These are phyloP conservation scores for Penicillium sp. DNA, from an alignment of 2,329 filamentous ascomycete species.

Conservation along the genomic window DNA sequence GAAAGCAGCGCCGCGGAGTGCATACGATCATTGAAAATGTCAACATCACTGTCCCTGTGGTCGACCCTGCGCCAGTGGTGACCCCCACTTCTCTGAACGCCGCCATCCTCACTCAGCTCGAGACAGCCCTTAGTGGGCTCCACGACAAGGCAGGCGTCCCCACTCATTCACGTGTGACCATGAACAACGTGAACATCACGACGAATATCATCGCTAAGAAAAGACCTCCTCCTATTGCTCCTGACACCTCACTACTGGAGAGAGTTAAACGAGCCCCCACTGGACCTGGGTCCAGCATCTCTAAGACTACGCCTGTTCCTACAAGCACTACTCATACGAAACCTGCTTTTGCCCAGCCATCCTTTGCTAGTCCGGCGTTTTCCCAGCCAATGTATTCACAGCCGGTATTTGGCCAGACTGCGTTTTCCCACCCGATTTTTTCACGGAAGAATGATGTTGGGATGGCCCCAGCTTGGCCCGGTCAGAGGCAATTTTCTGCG, in stretches of 20 bases:
- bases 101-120: not conserved
- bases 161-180: accelerated
- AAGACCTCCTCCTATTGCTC: not conserved
- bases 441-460: too few species aligned
- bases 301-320: not conserved
- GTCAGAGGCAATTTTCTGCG: not conserved
- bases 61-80: not conserved
- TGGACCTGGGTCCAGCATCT: not conserved
- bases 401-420: not conserved
- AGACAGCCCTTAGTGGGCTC: not conserved
- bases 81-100: not conserved
- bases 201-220: not conserved
- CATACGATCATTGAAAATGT: not conserved
- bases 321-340: too few species aligned
- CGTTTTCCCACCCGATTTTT: not conserved
- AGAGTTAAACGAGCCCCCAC: not conserved
- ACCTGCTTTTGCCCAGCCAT: not conserved
- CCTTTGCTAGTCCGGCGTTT: not conserved
- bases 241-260: not conserved
- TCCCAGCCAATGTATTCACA: not conserved
- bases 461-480: not conserved
- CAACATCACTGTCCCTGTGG: not conserved
- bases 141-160: not conserved
- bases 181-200: not conserved
- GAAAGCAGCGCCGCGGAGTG: too few species aligned